phyloP scores from a whole-genome alignment of 352 stramenopile genomes.

The Phytophthora crassamura region DNA sequence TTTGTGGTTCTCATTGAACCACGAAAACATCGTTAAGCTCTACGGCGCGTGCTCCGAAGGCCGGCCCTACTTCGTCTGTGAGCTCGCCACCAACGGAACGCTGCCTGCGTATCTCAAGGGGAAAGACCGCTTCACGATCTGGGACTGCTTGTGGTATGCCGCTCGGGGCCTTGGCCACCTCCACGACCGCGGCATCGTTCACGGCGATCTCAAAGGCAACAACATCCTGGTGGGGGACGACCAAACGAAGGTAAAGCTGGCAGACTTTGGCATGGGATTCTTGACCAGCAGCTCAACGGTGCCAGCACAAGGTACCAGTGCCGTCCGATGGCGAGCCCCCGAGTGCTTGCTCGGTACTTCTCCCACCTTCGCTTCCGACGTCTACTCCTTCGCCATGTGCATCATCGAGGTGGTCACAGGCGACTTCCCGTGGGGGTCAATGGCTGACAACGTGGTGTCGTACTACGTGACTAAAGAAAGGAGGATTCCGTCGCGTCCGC shows the following conservation, averaged over 20 bases:
- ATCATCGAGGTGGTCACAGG: not conserved
- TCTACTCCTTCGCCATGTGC: not conserved
- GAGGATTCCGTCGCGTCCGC: too few species aligned
- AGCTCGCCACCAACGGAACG: not conserved
- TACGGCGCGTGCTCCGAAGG: slow-evolving; percentile 12
- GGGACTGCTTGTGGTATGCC: not conserved
- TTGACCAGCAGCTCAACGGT: not conserved
- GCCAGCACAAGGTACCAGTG: not conserved
- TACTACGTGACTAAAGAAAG: too few species aligned
- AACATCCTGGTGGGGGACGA: too few species aligned
- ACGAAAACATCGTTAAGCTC: slow-evolving; percentile 7
- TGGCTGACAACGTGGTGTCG: too few species aligned
- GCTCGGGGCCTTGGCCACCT: slow-evolving; percentile 4
- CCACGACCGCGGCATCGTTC: slow-evolving; percentile 8
- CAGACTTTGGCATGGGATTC: slow-evolving; percentile 11
- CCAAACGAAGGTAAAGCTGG: slow-evolving; percentile 1
- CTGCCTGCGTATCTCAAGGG: not conserved
- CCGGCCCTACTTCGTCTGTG: slow-evolving; percentile 3
- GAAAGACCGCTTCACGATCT: not conserved
- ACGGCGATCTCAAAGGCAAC: not conserved
- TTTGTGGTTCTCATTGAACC: slow-evolving; percentile 13
- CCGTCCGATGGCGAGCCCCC: slow-evolving; percentile 5
- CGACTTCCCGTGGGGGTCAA: too few species aligned
- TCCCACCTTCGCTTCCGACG: slow-evolving; percentile 5
- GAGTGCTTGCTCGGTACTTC: not conserved